Percentiles rank a stretch among this genome's conserved stretches.
Evolutionary conservation across 1,284 basidiomycete genomes (phyloP).

Genomic region (Leccinum holopus): DNA sequence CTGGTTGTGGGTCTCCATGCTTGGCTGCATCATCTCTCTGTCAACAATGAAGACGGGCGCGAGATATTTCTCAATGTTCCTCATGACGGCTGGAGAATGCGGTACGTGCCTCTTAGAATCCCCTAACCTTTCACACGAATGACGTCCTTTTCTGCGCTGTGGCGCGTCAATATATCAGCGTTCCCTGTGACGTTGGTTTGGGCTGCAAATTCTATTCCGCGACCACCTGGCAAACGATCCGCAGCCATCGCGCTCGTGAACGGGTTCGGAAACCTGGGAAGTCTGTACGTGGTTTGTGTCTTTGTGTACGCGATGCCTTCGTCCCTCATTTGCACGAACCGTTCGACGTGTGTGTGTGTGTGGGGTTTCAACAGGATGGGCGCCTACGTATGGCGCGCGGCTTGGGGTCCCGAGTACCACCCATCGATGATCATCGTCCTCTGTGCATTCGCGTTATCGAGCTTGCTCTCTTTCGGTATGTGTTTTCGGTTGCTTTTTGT

Average conservation of each 20-base stretch:
- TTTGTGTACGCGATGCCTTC: background rate
- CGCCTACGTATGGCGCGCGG: constrained; percentile 52
- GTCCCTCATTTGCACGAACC: background rate
- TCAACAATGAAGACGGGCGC: constrained; percentile 53
- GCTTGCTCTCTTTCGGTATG: constrained; percentile 40
- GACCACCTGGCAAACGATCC: constrained; percentile 61
- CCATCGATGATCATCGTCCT: constrained; percentile 52
- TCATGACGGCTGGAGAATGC: constrained; percentile 59
- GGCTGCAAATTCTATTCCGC: constrained; percentile 60
- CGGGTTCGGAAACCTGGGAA: constrained; percentile 35
- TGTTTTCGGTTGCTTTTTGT: background rate
- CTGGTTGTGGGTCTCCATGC: constrained; percentile 55
- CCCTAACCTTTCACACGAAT: background rate
- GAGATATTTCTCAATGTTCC: constrained; percentile 65
- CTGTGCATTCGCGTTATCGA: constrained; percentile 40
- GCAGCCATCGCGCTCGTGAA: constrained; percentile 43
- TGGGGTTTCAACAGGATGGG: constrained; percentile 39
- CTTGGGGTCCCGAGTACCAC: constrained; percentile 52
- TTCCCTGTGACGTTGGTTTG: constrained; percentile 63
- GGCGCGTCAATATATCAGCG: constrained; percentile 33
- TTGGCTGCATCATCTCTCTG: constrained; percentile 66
- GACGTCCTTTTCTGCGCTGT: background rate
- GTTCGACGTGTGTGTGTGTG: background rate
- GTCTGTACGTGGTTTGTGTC: constrained; percentile 34
- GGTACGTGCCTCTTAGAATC: constrained; percentile 37